phyloP scores from a whole-genome alignment of 306 rosid species.

The Cicer judaicum region DNA sequence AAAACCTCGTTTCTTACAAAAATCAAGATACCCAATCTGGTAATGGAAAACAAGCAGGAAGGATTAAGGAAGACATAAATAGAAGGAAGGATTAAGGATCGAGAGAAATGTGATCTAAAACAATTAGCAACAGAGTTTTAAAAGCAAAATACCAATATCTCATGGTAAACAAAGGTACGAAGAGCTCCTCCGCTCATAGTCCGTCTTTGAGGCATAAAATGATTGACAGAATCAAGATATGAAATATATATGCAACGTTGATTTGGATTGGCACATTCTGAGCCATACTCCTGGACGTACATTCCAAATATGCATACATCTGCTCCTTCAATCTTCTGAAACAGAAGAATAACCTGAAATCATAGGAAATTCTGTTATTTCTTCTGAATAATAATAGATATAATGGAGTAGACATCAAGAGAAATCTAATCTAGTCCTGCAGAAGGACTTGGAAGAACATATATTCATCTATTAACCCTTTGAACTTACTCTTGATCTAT shows the following conservation, averaged over 20 bases:
- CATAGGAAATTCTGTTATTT: neutral
- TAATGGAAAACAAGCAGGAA: neutral
- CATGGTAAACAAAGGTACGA: constrained; percentile 76
- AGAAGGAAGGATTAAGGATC: constrained; percentile 15
- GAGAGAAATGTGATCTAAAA: neutral
- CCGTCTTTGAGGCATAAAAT: constrained; percentile 62
- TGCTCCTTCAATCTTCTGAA: constrained; percentile 76
- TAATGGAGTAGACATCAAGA: neutral
- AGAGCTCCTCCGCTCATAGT: constrained; percentile 61
- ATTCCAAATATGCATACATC: constrained; percentile 70
- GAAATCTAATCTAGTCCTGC: neutral
- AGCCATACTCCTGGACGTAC: constrained; percentile 74
- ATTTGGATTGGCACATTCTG: constrained; percentile 67
- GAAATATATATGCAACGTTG: constrained; percentile 62
- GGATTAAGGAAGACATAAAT: neutral
- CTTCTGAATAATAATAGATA: constrained; percentile 38
- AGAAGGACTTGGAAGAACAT: constrained; percentile 19
- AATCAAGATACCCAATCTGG: constrained; percentile 77
- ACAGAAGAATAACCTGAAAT: constrained; percentile 68
- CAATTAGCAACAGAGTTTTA: neutral
- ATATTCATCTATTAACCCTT: neutral
- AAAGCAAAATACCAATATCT: constrained; percentile 57
- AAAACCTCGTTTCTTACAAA: constrained; percentile 72
- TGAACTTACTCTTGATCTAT: constrained; percentile 58
- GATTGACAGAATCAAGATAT: constrained; percentile 70